A percentile compares a stretch with the other conserved stretches of the same genome.
Evolutionary conservation across 257 asterid genomes (phyloP).

Genomic region (Ballota nigra): DNA sequence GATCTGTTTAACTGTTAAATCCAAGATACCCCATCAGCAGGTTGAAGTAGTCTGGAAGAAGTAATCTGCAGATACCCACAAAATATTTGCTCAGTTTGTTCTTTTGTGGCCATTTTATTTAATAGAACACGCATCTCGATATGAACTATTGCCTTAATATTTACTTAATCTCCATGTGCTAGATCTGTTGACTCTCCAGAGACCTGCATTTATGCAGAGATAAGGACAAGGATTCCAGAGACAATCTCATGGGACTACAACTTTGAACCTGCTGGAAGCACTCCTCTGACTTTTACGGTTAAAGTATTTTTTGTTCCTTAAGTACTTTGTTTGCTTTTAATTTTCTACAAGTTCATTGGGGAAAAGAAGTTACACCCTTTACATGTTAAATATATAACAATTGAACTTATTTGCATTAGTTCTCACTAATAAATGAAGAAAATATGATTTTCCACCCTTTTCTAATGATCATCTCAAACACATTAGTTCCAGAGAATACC

Average conservation of each 20-base stretch:
- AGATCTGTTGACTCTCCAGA: constrained; percentile 85
- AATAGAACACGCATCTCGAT: background rate
- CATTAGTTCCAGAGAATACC: background rate
- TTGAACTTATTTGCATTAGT: background rate
- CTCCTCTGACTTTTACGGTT: constrained; percentile 85
- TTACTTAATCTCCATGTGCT: constrained; percentile 17
- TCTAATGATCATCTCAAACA: background rate
- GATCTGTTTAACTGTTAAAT: background rate
- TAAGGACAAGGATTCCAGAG: constrained; percentile 92
- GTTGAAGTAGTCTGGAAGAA: constrained; percentile 9
- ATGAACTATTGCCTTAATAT: background rate
- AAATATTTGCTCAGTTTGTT: background rate
- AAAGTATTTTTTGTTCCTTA: constrained; percentile 48
- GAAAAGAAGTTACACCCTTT: background rate
- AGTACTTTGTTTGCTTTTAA: background rate
- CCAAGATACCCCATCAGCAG: background rate
- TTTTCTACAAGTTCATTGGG: background rate
- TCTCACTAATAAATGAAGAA: background rate
- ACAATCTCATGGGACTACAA: constrained; percentile 97
- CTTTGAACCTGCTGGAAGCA: constrained; percentile 93
- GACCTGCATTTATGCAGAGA: constrained; percentile 84
- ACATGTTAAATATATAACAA: background rate
- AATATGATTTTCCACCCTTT: background rate
- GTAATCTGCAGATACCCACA: constrained; percentile 3
- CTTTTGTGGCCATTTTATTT: constrained; percentile 7